Evolutionary conservation across 495 filamentous ascomycete genomes (phyloP).

Genomic region (Apiosordaria backusii): DNA sequence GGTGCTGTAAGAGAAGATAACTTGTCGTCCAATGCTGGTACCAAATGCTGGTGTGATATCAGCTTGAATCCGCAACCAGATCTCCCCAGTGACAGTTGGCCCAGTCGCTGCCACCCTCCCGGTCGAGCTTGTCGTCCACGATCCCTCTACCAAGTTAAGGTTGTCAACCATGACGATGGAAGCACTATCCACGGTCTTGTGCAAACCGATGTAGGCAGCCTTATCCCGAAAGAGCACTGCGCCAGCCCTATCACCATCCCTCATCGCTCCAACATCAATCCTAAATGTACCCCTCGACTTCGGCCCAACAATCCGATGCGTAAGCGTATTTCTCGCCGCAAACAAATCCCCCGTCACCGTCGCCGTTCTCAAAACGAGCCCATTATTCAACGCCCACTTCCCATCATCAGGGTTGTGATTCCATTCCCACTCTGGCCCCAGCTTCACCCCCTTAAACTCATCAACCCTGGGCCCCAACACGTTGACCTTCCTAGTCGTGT

Average conservation of each 20-base stretch:
- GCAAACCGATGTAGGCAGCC: slow-evolving; percentile 52
- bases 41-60: slow-evolving; percentile 41
- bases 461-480: slow-evolving; percentile 36
- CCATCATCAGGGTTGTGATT: slow-evolving; percentile 56
- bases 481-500: slow-evolving; percentile 20
- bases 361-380: slow-evolving; percentile 46
- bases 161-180: slow-evolving; percentile 30
- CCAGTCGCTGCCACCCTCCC: slow-evolving; percentile 38
- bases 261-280: slow-evolving; percentile 46
- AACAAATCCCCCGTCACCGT: slow-evolving; percentile 53
- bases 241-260: slow-evolving; percentile 50
- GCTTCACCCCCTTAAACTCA: slow-evolving; percentile 36
- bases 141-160: slow-evolving; percentile 26
- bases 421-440: slow-evolving; percentile 56
- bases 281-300: slow-evolving; percentile 44
- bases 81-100: slow-evolving; percentile 20
- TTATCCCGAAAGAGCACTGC: slow-evolving; percentile 50
- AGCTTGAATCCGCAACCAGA: slow-evolving; percentile 45
- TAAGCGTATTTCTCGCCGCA: slow-evolving; percentile 54
- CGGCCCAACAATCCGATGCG: slow-evolving; percentile 50
- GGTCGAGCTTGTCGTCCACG: slow-evolving; percentile 42
- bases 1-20: slow-evolving; percentile 50
- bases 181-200: slow-evolving; percentile 20
- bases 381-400: slow-evolving; percentile 27
- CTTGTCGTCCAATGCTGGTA: slow-evolving; percentile 25